Evolutionary conservation across 75 land plant genomes (phyloP), one percentile per base, ranked within the genome.

Genomic region (Selaginella moellendorffii): DNA sequence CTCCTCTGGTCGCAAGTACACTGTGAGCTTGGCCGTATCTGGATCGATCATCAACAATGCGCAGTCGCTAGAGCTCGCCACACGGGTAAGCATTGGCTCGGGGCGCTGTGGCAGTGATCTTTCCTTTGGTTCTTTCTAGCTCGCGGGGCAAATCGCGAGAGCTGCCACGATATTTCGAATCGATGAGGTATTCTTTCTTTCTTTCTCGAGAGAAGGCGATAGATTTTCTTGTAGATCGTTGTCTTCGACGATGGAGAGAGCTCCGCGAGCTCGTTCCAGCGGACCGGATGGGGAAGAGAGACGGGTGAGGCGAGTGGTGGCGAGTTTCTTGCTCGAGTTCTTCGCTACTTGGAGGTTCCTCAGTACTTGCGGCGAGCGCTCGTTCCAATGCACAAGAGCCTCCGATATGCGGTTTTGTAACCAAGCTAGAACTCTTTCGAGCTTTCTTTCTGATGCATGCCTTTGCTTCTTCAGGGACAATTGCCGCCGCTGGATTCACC

Each of bases 401-500:
- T 93, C 53, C 80, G 81, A 77, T 79, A 58, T 61, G 98, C 80
- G 78, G 98, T 93, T 62, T 14, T 36, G n/a, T n/a, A n/a, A n/a
- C n/a, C n/a, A n/a, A 10, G 46, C 27, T 69, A 20, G n/a, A 28
- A 20, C 1, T 25, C 22, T 54, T 53, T 0, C 1, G 24, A 61
- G 14, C 68, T 24, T 17, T 72, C 60, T 5, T 63, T 17, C 10
- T 63, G 9, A 9, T n/a, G 2, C 23, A 28, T 12, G 20, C 25
- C 22, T 52, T 53, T 24, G 68, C 19, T 23, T 17, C 51, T 70
- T 52, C 66, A 93, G 98, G 98, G 98, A 27, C 25, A 74, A 70
- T 68, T 93, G 68, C 99, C 99, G 24, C 99, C 99, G 30, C 81
- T 93, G 65, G 99, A 93, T 77, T 90, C 87, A 29, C 99, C 99